A percentile compares a stretch with the other conserved stretches of the same genome.
Evolutionary conservation across 148 eudicot species (phyloP).

Genomic region (Chenopodium album): DNA sequence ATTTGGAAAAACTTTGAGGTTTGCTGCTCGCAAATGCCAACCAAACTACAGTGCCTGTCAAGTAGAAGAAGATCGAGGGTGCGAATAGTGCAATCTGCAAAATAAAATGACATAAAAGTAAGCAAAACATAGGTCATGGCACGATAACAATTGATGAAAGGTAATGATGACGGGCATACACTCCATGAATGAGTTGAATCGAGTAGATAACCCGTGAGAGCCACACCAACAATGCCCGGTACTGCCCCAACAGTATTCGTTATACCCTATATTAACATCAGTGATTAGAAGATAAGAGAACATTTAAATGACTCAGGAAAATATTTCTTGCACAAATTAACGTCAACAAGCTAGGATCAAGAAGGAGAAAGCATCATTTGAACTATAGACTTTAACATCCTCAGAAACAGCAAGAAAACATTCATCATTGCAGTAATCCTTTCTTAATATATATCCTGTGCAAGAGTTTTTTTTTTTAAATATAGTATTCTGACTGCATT

Average conservation of each 20-base stretch:
- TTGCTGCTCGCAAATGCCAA: conserved; percentile 89
- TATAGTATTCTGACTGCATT: background rate
- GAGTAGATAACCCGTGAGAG: conserved; percentile 92
- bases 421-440: background rate
- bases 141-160: background rate
- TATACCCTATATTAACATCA: conserved; percentile 60
- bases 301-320: background rate
- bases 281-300: background rate
- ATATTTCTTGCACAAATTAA: too few relatives aligned
- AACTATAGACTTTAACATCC: background rate
- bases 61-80: conserved; percentile 98
- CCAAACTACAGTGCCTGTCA: conserved; percentile 93
- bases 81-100: conserved; percentile 72
- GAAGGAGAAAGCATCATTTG: background rate
- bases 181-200: conserved; percentile 98
- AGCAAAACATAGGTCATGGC: background rate
- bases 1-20: conserved; percentile 67
- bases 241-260: conserved; percentile 94
- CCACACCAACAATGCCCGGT: conserved; percentile 94
- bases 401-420: background rate
- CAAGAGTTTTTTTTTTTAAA: too few relatives aligned
- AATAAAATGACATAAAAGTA: background rate
- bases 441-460: background rate
- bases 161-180: conserved; percentile 41
- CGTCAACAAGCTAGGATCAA: too few relatives aligned